Conservation (phyloP, 1,284 basidiomycete genomes). For the Sanghuangporus weigelae region DNA sequence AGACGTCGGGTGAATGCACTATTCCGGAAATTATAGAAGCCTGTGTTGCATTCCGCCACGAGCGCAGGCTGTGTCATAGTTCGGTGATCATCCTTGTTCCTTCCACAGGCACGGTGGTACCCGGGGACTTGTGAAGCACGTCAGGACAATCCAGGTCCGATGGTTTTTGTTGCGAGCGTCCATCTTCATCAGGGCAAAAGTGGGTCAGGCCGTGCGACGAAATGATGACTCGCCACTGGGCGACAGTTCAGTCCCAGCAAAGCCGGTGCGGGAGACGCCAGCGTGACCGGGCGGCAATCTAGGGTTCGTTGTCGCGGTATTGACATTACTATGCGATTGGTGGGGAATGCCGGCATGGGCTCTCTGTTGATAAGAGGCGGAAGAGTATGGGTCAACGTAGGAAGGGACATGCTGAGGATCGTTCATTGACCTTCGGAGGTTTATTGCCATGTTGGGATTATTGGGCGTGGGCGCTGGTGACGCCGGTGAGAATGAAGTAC, state of each 20-base stretch:
- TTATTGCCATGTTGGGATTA: constrained; percentile 7
- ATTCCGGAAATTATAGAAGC: not conserved
- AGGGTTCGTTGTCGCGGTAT: not conserved
- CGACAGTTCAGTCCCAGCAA: constrained; percentile 10
- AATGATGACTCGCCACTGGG: constrained; percentile 10
- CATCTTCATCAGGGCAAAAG: constrained; percentile 12
- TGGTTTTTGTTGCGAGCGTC: not conserved
- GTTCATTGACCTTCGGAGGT: constrained; percentile 14
- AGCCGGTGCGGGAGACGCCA: constrained; percentile 8
- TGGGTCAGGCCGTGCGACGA: constrained; percentile 13
- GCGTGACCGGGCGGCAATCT: constrained; percentile 4
- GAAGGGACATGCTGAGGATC: constrained; percentile 15
- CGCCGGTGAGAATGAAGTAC: not conserved
- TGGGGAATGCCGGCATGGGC: constrained; percentile 4
- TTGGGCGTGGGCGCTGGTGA: not conserved
- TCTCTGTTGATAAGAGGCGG: constrained; percentile 13
- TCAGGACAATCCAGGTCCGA: not conserved
- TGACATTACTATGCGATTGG: constrained; percentile 1
- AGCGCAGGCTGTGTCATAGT: constrained; percentile 3
- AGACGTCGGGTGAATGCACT: not conserved
- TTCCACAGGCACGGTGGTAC: not conserved
- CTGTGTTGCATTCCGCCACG: constrained; percentile 1
- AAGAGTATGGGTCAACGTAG: constrained; percentile 13
- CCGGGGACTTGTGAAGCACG: not conserved
- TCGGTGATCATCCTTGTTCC: not conserved